Conservation (phyloP, 2,329 filamentous ascomycete species). For the Emergomyces pasteurianus region DNA sequence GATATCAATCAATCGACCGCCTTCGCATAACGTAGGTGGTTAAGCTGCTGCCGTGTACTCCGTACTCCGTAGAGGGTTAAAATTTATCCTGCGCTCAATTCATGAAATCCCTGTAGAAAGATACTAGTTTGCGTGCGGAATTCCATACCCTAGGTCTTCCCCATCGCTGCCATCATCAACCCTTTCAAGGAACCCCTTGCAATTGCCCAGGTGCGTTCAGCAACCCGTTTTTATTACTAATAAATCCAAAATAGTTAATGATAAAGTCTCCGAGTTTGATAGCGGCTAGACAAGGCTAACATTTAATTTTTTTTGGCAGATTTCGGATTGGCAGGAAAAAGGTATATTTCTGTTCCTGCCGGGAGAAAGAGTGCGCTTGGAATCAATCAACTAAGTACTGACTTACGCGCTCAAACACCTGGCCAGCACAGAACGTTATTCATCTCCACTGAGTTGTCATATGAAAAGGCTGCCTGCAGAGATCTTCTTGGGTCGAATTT, state of each 20-base stretch:
- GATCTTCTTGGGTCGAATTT: not conserved
- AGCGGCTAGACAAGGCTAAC: not conserved
- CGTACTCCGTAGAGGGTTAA: too few relatives aligned
- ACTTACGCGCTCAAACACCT: not conserved
- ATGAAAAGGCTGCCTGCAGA: not conserved
- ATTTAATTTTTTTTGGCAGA: not conserved
- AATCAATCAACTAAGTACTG: not conserved
- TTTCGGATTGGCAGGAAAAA: not conserved
- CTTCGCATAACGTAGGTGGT: too few relatives aligned
- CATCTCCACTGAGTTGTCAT: not conserved
- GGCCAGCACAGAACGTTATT: not conserved
- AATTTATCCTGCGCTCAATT: not conserved
- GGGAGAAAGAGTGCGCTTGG: not conserved
- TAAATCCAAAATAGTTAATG: not conserved
- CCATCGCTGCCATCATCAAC: not conserved
- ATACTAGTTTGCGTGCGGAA: not conserved
- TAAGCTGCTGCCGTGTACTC: too few relatives aligned
- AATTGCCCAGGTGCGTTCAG: not conserved
- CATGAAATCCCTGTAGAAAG: not conserved
- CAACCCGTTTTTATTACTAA: not conserved
- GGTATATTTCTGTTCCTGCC: not conserved
- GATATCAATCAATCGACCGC: too few relatives aligned
- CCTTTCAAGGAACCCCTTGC: not conserved
- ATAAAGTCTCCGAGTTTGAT: not conserved
- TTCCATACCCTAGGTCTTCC: not conserved